Conservation (phyloP, 1,284 basidiomycete species). For the Termitomyces sp. region DNA sequence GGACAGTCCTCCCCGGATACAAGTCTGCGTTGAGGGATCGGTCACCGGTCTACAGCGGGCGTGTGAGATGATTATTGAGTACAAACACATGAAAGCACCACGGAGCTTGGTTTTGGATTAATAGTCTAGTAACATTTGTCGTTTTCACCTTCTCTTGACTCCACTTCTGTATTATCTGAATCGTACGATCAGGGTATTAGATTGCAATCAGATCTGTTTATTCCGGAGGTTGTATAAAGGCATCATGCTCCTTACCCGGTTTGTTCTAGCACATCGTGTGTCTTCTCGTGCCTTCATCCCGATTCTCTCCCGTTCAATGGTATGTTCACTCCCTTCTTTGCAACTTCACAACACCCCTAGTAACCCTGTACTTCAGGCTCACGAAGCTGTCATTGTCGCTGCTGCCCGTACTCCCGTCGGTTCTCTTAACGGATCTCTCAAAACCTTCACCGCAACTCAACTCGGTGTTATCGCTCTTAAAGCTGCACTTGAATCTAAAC, state of each 20-base stretch:
- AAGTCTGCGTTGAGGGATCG: no score
- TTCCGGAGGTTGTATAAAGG: constrained; percentile 14
- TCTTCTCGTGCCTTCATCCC: constrained; percentile 35
- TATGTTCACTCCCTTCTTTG: constrained; percentile 21
- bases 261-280: constrained; percentile 30
- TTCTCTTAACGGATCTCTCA: constrained; percentile 87
- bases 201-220: constrained; percentile 19
- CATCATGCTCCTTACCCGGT: constrained; percentile 34
- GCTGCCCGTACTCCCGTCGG: constrained; percentile 95
- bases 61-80: background rate
- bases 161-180: constrained; percentile 10
- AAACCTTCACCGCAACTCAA: constrained; percentile 85
- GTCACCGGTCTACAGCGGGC: constrained; percentile 11
- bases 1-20: no score
- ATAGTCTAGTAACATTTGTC: constrained; percentile 4
- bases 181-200: constrained; percentile 27
- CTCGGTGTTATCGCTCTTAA: constrained; percentile 89
- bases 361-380: constrained; percentile 31
- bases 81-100: constrained; percentile 25
- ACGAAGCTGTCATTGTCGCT: constrained; percentile 92
- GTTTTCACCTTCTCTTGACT: background rate
- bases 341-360: background rate
- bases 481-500: constrained; percentile 78
- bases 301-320: constrained; percentile 44
- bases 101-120: constrained; percentile 25